Conservation (phyloP, 805 yeast species). For the Yamadazyma phyllophila region DNA sequence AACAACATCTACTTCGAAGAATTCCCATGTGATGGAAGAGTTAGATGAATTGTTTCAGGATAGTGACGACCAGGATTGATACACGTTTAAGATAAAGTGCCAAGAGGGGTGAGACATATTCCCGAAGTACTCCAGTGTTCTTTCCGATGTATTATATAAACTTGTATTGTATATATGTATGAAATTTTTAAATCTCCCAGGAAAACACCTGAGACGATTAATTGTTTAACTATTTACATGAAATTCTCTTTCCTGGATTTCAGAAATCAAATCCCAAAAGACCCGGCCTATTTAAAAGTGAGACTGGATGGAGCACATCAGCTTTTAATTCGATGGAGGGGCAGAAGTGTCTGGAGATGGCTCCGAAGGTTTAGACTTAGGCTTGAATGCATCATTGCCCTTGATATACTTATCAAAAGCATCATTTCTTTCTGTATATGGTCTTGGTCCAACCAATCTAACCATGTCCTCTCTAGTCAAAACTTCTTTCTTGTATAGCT, state of each 20-base stretch:
- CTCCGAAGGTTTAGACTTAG: conserved; percentile 20
- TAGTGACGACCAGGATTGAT: conserved; percentile 1
- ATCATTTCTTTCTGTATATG: conserved; percentile 85
- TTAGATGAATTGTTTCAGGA: conserved; percentile 21
- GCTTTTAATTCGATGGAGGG: no score
- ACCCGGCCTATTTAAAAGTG: no score
- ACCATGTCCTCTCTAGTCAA: conserved; percentile 94
- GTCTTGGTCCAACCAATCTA: conserved; percentile 82
- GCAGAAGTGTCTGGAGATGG: background rate
- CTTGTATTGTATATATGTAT: background rate
- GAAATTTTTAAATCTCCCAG: background rate
- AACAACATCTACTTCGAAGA: background rate
- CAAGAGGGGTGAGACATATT: no score
- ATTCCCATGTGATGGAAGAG: conserved; percentile 13
- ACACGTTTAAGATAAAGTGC: no score
- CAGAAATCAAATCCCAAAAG: background rate
- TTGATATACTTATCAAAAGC: conserved; percentile 79
- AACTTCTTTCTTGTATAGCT: conserved; percentile 81
- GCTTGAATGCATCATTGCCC: conserved; percentile 43
- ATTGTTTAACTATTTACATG: background rate
- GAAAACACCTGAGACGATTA: background rate
- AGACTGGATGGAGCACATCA: no score
- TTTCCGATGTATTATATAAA: background rate
- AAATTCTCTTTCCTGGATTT: background rate
- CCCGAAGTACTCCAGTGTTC: no score